Percentiles rank a stretch among this genome's conserved stretches.
These are phyloP conservation scores for Wallacemonas rigidus DNA, from an alignment of 208 protist species.

Conservation along the genomic window DNA sequence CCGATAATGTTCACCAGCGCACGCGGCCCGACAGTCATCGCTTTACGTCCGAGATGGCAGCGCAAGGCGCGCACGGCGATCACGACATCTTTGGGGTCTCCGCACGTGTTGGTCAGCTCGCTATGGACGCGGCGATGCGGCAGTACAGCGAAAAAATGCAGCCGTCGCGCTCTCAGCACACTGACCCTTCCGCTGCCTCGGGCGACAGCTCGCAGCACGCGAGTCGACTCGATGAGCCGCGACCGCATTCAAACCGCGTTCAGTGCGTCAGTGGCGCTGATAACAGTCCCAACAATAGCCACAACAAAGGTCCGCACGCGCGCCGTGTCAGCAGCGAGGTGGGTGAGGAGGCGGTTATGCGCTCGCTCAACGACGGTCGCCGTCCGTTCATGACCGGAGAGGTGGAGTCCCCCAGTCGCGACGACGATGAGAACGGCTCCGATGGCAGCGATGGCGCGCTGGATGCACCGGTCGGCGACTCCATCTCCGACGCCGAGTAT, in stretches of 20 bases:
- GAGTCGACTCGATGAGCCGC: constrained; percentile 11
- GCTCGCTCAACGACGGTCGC: background rate
- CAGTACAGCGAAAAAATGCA: constrained; percentile 13
- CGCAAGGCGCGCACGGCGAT: constrained; percentile 24
- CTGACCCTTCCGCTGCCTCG: background rate
- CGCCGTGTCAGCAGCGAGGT: background rate
- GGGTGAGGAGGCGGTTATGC: background rate
- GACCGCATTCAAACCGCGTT: background rate
- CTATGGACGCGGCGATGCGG: constrained; percentile 19
- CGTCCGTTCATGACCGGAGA: background rate
- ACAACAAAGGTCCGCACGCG: background rate
- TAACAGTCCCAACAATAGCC: background rate
- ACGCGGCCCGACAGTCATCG: constrained; percentile 7
- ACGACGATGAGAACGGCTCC: background rate
- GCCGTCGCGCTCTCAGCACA: background rate
- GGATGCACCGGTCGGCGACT: background rate
- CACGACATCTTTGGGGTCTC: constrained; percentile 56
- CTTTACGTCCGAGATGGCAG: constrained; percentile 23
- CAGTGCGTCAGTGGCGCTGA: background rate
- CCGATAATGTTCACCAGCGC: constrained; percentile 19
- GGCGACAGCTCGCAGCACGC: background rate
- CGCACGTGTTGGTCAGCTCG: constrained; percentile 18
- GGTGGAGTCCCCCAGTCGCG: background rate
- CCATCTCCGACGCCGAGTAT: background rate
- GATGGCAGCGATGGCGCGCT: too few species aligned